phyloP scores from a whole-genome alignment of 1,284 basidiomycete genomes.

The Malassezia yamatoensis region DNA sequence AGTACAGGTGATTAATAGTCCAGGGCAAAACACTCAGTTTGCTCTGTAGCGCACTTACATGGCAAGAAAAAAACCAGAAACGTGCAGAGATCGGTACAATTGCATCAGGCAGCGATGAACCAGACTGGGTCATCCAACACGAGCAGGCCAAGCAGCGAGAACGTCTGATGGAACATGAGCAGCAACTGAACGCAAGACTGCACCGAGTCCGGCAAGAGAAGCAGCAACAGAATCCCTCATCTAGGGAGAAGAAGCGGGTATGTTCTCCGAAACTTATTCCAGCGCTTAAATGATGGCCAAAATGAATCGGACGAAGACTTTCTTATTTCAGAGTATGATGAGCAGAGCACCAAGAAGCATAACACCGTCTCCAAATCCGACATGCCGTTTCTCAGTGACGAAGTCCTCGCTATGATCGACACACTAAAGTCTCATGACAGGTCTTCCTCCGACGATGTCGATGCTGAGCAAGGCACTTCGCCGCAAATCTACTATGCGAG shows the following conservation, averaged over 20 bases:
- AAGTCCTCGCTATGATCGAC: conserved; percentile 68
- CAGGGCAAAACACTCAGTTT: conserved; percentile 50
- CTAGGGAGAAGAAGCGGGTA: conserved; percentile 6
- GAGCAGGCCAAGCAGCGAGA: conserved; percentile 38
- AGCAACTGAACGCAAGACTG: conserved; percentile 43
- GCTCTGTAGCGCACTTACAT: conserved; percentile 49
- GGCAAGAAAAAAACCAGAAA: conserved; percentile 39
- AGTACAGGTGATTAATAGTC: conserved; percentile 14
- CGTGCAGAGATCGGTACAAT: conserved; percentile 18
- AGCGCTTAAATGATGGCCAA: not conserved
- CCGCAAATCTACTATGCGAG: conserved; percentile 74
- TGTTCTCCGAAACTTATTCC: not conserved
- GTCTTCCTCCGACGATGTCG: conserved; percentile 22
- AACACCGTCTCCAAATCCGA: not conserved
- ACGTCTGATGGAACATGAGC: conserved; percentile 37
- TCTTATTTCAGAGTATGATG: conserved; percentile 21
- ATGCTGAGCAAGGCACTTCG: conserved; percentile 25
- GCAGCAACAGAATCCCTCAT: conserved; percentile 1
- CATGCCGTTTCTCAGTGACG: conserved; percentile 57
- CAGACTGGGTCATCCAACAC: conserved; percentile 50
- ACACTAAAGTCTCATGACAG: conserved; percentile 34
- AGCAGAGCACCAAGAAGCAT: not conserved
- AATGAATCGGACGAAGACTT: conserved; percentile 27
- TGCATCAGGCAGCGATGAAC: conserved; percentile 28
- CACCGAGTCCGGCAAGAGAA: conserved; percentile 21